A percentile compares a stretch with the other conserved stretches of the same genome.
Evolutionary conservation across 257 asterid species (phyloP).

Genomic region (Solanum virginianum): DNA sequence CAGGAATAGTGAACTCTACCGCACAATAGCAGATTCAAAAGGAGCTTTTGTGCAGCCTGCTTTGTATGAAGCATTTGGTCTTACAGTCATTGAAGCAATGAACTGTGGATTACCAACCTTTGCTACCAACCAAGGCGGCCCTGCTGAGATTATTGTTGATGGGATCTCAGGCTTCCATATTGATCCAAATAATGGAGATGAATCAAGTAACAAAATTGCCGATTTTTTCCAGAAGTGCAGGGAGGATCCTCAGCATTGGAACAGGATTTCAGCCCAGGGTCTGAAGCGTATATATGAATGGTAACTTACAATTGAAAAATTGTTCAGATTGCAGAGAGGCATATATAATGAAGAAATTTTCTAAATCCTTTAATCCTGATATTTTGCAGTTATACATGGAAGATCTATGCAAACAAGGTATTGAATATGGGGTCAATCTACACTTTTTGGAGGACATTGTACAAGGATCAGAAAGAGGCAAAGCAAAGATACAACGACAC

Average conservation of each 20-base stretch:
- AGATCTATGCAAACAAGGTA: constrained; percentile 77
- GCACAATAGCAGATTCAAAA: constrained; percentile 67
- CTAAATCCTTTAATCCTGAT: background rate
- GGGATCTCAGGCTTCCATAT: constrained; percentile 76
- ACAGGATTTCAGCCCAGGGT: constrained; percentile 50
- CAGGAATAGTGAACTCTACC: constrained; percentile 71
- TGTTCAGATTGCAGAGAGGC: background rate
- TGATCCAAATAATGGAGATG: constrained; percentile 72
- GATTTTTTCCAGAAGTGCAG: constrained; percentile 62
- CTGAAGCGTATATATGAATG: constrained; percentile 73
- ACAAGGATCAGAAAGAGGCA: constrained; percentile 53
- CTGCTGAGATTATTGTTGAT: constrained; percentile 86
- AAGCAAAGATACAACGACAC: constrained; percentile 62
- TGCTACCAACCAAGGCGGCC: constrained; percentile 93
- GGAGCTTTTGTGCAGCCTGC: constrained; percentile 96
- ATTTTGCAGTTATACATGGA: constrained; percentile 77
- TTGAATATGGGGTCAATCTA: constrained; percentile 74
- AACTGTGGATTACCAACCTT: constrained; percentile 89
- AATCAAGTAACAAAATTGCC: constrained; percentile 69
- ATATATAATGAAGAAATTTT: background rate
- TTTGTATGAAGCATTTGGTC: constrained; percentile 78
- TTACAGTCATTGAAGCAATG: constrained; percentile 89
- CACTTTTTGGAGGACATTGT: constrained; percentile 63
- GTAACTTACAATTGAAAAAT: constrained; percentile 14
- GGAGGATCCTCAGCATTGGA: constrained; percentile 63